These are phyloP conservation scores for Tylopilus sp. DNA, from an alignment of 768 basidiomycete species.

Conservation along the genomic window DNA sequence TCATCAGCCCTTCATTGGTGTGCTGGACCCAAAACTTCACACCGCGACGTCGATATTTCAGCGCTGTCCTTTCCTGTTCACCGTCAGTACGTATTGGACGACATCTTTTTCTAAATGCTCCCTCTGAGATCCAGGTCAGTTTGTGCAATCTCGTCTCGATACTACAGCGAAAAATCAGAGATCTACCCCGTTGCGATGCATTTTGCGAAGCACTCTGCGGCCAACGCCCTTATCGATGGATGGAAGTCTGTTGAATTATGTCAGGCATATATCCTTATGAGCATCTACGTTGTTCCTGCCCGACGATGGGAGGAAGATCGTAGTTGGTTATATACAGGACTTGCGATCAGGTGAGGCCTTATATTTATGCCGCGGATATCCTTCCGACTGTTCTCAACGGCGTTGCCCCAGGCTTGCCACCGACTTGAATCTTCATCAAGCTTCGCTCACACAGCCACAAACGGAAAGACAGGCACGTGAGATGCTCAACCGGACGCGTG, in stretches of 20 bases:
- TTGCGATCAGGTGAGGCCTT: constrained; percentile 64
- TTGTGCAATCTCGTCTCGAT: constrained; percentile 83
- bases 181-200: constrained; percentile 89
- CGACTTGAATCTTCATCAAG: constrained; percentile 81
- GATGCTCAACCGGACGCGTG: constrained; percentile 77
- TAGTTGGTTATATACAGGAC: constrained; percentile 85
- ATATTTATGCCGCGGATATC: too few species aligned
- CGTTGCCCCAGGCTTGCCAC: constrained; percentile 70
- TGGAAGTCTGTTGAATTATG: constrained; percentile 86
- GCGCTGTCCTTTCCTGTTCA: constrained; percentile 87
- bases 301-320: constrained; percentile 87
- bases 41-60: constrained; percentile 76
- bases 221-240: constrained; percentile 75
- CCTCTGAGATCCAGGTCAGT: constrained; percentile 39
- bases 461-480: constrained; percentile 79
- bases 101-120: neutral
- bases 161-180: constrained; percentile 73
- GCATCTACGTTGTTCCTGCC: constrained; percentile 75
- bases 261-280: constrained; percentile 90
- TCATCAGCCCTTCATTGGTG: constrained; percentile 57
- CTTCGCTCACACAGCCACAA: constrained; percentile 54
- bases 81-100: constrained; percentile 57
- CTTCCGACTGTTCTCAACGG: neutral
- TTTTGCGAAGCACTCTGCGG: constrained; percentile 80
- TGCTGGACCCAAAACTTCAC: constrained; percentile 80